Conservation (phyloP, 441 rosid genomes). For the Capsella rubella region DNA sequence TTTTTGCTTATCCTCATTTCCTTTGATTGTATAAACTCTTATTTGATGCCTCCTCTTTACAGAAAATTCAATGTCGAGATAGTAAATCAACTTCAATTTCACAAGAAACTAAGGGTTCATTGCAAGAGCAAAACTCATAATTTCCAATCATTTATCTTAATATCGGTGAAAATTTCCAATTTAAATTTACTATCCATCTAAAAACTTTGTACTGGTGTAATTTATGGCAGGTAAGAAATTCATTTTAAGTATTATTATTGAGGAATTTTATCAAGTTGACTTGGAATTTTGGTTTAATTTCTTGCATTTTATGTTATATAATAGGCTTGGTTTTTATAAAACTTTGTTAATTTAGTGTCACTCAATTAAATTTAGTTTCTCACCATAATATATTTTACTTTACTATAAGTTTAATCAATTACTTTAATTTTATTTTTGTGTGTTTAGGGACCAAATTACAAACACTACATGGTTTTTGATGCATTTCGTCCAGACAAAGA, state of each 20-base stretch:
- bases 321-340: no score
- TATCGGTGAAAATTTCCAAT: conserved; percentile 16
- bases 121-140: conserved; percentile 31
- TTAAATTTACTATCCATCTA: neutral
- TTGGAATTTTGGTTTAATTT: no score
- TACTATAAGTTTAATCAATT: no score
- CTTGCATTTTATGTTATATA: no score
- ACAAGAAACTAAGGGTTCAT: conserved; percentile 26
- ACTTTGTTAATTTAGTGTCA: no score
- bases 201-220: conserved; percentile 31
- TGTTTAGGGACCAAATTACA: conserved; percentile 37
- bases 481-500: conserved; percentile 25
- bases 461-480: conserved; percentile 27
- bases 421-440: neutral
- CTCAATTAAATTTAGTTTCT: no score
- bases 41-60: conserved; percentile 28
- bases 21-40: conserved; percentile 11
- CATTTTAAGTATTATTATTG: no score
- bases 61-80: conserved; percentile 29
- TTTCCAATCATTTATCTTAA: conserved; percentile 10
- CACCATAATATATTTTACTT: no score
- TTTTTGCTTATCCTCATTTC: conserved; percentile 23
- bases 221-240: conserved; percentile 31
- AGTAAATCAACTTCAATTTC: conserved; percentile 22
- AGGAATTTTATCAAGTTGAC: no score